Evolutionary conservation across 805 yeast genomes (phyloP).

Genomic region (Danielozyma ontarioensis): DNA sequence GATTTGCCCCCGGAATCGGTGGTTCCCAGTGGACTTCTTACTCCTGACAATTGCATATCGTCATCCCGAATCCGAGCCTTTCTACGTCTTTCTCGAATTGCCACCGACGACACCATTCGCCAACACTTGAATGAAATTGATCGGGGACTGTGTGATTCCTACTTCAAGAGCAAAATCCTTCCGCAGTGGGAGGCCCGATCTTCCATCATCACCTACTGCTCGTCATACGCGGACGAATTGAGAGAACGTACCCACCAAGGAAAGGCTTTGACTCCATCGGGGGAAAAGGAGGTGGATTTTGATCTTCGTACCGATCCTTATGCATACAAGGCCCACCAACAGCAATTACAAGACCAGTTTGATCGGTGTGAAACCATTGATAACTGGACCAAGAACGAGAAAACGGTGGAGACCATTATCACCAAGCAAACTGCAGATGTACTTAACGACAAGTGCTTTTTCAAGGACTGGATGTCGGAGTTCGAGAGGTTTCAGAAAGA

Average conservation of each 20-base stretch:
- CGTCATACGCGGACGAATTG: conserved; percentile 18
- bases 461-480: conserved; percentile 29
- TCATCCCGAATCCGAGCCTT: conserved; percentile 32
- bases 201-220: conserved; percentile 26
- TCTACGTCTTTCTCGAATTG: conserved; percentile 31
- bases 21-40: conserved; percentile 9
- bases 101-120: conserved; percentile 36
- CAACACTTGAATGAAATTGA: conserved; percentile 33
- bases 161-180: conserved; percentile 19
- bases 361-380: conserved; percentile 24
- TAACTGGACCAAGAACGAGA: conserved; percentile 34
- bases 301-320: conserved; percentile 37
- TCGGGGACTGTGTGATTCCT: conserved; percentile 17
- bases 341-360: conserved; percentile 16
- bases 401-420: conserved; percentile 27
- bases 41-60: conserved; percentile 30
- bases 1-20: not conserved
- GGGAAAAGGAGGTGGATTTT: too few species aligned
- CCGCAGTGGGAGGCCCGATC: conserved; percentile 36
- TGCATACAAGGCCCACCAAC: conserved; percentile 22
- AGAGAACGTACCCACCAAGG: conserved; percentile 7
- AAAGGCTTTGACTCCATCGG: conserved; percentile 3
- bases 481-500: conserved; percentile 13
- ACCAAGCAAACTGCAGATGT: conserved; percentile 26
- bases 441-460: conserved; percentile 33